Conservation (phyloP, 371 early-diverging fungal species). For the Mortierella sp. region DNA sequence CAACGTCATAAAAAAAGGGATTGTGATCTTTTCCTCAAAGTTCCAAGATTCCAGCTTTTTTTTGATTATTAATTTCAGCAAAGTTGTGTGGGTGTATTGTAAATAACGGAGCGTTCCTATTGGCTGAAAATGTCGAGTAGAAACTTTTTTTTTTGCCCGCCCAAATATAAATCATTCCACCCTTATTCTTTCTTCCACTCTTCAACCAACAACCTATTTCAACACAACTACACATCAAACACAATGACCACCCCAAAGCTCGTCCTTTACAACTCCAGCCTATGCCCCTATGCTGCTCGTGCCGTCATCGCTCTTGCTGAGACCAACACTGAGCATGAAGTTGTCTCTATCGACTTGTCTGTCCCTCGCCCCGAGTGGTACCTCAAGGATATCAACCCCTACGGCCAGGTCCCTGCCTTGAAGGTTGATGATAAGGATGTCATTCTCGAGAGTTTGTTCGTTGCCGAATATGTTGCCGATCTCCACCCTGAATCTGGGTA, state of each 20-base stretch:
- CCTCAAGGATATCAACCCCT: constrained; percentile 55
- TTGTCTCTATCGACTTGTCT: constrained; percentile 31
- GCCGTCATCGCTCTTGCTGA: constrained; percentile 45
- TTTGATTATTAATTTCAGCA: no score
- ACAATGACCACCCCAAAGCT: constrained; percentile 37
- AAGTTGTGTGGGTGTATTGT: no score
- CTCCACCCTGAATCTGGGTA: constrained; percentile 48
- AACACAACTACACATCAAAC: neutral
- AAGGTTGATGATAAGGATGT: constrained; percentile 42
- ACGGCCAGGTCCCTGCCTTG: constrained; percentile 53
- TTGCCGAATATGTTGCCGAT: constrained; percentile 44
- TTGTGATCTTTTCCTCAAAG: no score
- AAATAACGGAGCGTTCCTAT: no score
- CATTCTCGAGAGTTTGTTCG: constrained; percentile 44
- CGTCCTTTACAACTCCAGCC: constrained; percentile 40
- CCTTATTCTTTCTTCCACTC: neutral
- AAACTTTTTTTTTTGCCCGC: no score
- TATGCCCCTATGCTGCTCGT: constrained; percentile 51
- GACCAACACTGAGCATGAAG: constrained; percentile 32
- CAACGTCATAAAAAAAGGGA: no score
- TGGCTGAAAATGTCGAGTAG: no score
- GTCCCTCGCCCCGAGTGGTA: constrained; percentile 54
- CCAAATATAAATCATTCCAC: no score
- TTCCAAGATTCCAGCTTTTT: no score
- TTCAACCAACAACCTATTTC: neutral